Base-by-base conservation (phyloP, 1,284 basidiomycete genomes). In the Rhodotorula sp. region DNA sequence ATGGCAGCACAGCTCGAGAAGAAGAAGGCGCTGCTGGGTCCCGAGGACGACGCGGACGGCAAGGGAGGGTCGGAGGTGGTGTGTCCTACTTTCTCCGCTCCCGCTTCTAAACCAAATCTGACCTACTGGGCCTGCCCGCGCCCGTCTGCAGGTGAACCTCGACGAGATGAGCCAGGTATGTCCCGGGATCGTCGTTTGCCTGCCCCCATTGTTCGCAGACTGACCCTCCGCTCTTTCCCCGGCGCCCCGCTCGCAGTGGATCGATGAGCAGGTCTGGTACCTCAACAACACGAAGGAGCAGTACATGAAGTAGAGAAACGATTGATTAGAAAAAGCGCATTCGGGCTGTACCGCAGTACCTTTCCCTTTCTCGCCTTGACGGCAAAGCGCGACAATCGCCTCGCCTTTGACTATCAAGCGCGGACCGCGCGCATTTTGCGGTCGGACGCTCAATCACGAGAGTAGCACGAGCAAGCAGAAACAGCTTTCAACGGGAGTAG, bases 111-210 rank as follows among this genome's bases (percentile, higher is more conserved):
- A 6, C 55, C n/a, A n/a, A n/a, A n/a, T n/a, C n/a, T n/a, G n/a
- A n/a, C n/a, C n/a, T n/a, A n/a, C n/a, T n/a, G n/a, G n/a, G n/a
- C n/a, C n/a, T n/a, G n/a, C n/a, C n/a, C n/a, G n/a, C n/a, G n/a
- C n/a, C n/a, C n/a, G n/a, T n/a, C n/a, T n/a, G n/a, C n/a, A 65
- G 63, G 63, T 75, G 37, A 61, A 70, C 22, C 58, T 69, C n/a
- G 64, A 65, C 19, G 61, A 66, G 41, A 68, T 67, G 65, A 72
- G 66, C 57, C 56, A 62, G 48, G 37, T 55, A 15, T 10, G 57
- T n/a, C n/a, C n/a, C n/a, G n/a, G n/a, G n/a, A n/a, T 17, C 29
- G 7, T 29, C 27, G 17, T 54, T 29, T n/a, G n/a, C n/a, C n/a
- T n/a, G n/a, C n/a, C 37, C 19, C n/a, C 17, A n/a, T n/a, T 12